Evolutionary conservation across 306 rosid genomes (phyloP).

Genomic region (Quercus ilex): DNA sequence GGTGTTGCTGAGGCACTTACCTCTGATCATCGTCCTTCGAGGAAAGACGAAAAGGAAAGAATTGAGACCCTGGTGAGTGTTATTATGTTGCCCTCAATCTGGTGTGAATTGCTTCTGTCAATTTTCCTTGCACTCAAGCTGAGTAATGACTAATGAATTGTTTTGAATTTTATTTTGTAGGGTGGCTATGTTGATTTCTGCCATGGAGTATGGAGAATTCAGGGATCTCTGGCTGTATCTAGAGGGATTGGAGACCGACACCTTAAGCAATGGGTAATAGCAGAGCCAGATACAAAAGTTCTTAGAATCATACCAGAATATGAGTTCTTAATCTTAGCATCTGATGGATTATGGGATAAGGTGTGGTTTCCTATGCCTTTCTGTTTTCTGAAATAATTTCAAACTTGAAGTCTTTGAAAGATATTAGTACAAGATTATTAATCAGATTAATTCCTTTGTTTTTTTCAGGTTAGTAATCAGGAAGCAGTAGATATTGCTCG

Average conservation of each 20-base stretch:
- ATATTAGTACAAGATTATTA: not conserved
- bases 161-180: slow-evolving; percentile 37
- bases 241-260: slow-evolving; percentile 83
- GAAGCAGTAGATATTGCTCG: slow-evolving; percentile 88
- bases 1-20: slow-evolving; percentile 85
- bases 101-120: not conserved
- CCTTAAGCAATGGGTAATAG: slow-evolving; percentile 75
- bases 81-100: not conserved
- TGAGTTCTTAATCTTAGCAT: slow-evolving; percentile 86
- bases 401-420: not conserved
- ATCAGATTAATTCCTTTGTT: slow-evolving; percentile 1
- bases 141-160: slow-evolving; percentile 15
- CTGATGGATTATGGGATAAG: slow-evolving; percentile 98
- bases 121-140: not conserved
- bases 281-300: slow-evolving; percentile 84
- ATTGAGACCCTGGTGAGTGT: slow-evolving; percentile 66
- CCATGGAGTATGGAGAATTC: slow-evolving; percentile 88
- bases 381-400: not conserved
- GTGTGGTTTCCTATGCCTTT: slow-evolving; percentile 32
- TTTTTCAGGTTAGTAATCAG: slow-evolving; percentile 73
- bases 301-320: slow-evolving; percentile 59
- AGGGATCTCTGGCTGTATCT: slow-evolving; percentile 87
- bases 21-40: slow-evolving; percentile 82
- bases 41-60: slow-evolving; percentile 76
- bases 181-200: slow-evolving; percentile 94